These are phyloP conservation scores for Plantago lanceolata DNA, from an alignment of 305 asterid genomes.

Conservation along the genomic window DNA sequence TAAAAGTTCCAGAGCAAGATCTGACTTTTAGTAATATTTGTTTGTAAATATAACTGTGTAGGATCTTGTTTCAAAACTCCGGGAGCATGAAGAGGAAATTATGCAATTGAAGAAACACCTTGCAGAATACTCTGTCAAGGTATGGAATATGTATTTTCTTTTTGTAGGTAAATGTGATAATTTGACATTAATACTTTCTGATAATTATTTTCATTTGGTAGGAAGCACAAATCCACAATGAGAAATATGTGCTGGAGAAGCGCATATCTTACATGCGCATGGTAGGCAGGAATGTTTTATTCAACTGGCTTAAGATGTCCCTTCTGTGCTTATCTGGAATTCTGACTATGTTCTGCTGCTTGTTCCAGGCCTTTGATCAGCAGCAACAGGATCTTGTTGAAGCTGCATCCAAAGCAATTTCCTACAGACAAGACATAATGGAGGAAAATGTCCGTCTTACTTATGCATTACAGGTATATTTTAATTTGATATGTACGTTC, in stretches of 20 bases:
- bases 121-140: conserved; percentile 76
- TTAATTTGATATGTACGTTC: background rate
- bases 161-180: conserved; percentile 19
- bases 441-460: conserved; percentile 97
- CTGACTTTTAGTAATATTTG: conserved; percentile 22
- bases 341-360: conserved; percentile 25
- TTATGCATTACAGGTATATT: conserved; percentile 82
- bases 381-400: conserved; percentile 97
- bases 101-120: conserved; percentile 68
- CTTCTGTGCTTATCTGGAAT: conserved; percentile 15
- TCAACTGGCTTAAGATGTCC: conserved; percentile 17
- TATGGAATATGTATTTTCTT: conserved; percentile 26
- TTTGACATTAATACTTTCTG: conserved; percentile 16
- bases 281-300: conserved; percentile 46
- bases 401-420: conserved; percentile 97
- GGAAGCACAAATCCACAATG: conserved; percentile 84
- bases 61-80: conserved; percentile 64
- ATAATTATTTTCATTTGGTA: conserved; percentile 31
- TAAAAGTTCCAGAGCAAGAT: conserved; percentile 16
- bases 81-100: conserved; percentile 86
- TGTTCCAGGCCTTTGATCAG: conserved; percentile 85
- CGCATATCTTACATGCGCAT: conserved; percentile 93
- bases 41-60: conserved; percentile 29
- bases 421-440: conserved; percentile 93
- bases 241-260: conserved; percentile 83